These are phyloP conservation scores for Cadophora gregata DNA, from an alignment of 2,329 filamentous ascomycete species.

Conservation along the genomic window DNA sequence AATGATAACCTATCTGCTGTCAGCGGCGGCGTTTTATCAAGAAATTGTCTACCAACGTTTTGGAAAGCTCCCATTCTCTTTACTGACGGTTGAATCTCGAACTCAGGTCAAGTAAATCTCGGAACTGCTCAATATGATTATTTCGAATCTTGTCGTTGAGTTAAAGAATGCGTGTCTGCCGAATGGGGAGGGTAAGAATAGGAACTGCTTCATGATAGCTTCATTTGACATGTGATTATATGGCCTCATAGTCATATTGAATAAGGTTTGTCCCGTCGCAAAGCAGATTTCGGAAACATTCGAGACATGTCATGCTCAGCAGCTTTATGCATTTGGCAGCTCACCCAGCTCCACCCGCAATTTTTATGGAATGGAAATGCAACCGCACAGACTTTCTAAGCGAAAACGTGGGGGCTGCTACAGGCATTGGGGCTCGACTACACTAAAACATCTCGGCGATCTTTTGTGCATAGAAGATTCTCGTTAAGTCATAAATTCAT, in stretches of 20 bases:
- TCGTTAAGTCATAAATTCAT: background rate
- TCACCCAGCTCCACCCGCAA: background rate
- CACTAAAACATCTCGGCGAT: background rate
- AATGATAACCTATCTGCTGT: background rate
- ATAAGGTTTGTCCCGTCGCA: background rate
- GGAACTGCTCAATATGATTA: background rate
- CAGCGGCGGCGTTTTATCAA: background rate
- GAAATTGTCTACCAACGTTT: background rate
- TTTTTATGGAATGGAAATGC: background rate
- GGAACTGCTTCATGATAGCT: background rate
- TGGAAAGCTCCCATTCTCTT: background rate
- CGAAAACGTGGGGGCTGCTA: background rate
- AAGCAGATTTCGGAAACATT: background rate
- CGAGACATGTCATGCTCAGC: background rate
- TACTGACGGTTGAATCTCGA: background rate
- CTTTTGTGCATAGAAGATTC: background rate
- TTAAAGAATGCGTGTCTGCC: background rate
- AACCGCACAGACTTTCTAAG: background rate
- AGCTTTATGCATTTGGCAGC: conserved; percentile 5
- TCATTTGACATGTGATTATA: conserved; percentile 1
- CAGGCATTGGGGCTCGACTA: background rate
- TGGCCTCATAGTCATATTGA: background rate
- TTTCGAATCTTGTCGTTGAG: background rate
- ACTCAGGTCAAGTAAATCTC: background rate
- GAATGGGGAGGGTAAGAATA: background rate